Evolutionary conservation across 495 filamentous ascomycete genomes (phyloP).

Genomic region (Glonium stellatum): DNA sequence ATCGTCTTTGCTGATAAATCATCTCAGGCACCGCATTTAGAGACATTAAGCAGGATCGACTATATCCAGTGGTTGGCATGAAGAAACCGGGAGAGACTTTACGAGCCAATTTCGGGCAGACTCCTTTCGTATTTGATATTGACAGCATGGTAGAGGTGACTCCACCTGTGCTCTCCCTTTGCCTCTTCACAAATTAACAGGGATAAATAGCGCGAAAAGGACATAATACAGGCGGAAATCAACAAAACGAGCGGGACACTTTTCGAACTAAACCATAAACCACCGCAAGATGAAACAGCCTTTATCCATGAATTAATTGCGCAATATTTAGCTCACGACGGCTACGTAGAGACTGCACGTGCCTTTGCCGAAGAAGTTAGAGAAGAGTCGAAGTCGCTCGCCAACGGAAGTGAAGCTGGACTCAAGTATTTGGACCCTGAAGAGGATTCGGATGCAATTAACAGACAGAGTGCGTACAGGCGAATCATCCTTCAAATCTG

Average conservation of each 20-base stretch:
- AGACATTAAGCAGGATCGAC: constrained; percentile 59
- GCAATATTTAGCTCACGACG: constrained; percentile 90
- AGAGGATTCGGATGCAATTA: constrained; percentile 81
- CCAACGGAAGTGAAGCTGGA: constrained; percentile 43
- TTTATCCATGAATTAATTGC: constrained; percentile 70
- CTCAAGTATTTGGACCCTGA: constrained; percentile 63
- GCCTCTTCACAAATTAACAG: constrained; percentile 19
- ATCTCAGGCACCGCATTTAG: constrained; percentile 68
- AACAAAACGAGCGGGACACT: constrained; percentile 41
- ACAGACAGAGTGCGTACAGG: constrained; percentile 66
- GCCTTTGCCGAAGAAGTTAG: constrained; percentile 82
- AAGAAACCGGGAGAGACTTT: constrained; percentile 82
- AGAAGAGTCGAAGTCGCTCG: constrained; percentile 59
- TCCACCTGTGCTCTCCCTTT: not conserved
- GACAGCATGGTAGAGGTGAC: constrained; percentile 76
- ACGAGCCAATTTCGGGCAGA: constrained; percentile 85
- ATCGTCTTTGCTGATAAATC: constrained; percentile 15
- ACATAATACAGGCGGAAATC: constrained; percentile 52
- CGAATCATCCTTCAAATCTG: not conserved
- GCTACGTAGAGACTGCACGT: constrained; percentile 89
- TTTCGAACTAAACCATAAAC: constrained; percentile 35
- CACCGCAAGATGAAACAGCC: constrained; percentile 30
- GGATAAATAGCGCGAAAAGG: constrained; percentile 52
- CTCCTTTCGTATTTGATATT: constrained; percentile 86
- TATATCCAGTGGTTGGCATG: constrained; percentile 90